Conservation (phyloP, 805 yeast species). For the Yarrowia porcina region DNA sequence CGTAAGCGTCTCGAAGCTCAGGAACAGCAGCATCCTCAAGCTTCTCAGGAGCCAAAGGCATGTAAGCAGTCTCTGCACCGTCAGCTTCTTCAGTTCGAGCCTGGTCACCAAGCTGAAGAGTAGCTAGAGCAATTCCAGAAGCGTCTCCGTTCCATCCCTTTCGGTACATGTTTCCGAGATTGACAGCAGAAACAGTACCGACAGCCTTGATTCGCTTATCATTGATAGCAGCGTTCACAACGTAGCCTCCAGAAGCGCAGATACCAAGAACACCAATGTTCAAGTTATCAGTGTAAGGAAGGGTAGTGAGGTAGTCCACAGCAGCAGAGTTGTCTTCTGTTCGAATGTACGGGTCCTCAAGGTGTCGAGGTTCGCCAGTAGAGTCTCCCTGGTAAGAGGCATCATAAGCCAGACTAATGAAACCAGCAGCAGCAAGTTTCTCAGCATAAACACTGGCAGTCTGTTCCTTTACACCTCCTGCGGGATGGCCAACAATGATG, state of each 20-base stretch:
- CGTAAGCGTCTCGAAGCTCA: conserved; percentile 26
- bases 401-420: conserved; percentile 27
- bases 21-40: not conserved
- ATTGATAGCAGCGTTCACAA: conserved; percentile 25
- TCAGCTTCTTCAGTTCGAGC: conserved; percentile 5
- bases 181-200: conserved; percentile 26
- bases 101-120: not conserved
- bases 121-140: not conserved
- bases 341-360: conserved; percentile 28
- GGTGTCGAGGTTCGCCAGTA: conserved; percentile 27
- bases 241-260: conserved; percentile 30
- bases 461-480: conserved; percentile 29
- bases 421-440: conserved; percentile 27
- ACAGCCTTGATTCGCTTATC: conserved; percentile 29
- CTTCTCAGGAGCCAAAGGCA: not conserved
- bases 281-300: conserved; percentile 17
- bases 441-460: conserved; percentile 28
- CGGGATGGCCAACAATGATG: conserved; percentile 28
- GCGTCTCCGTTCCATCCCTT: not conserved
- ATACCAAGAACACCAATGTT: conserved; percentile 29
- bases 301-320: conserved; percentile 27
- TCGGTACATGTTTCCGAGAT: conserved; percentile 27
- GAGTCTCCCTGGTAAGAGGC: conserved; percentile 29
- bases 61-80: not conserved
- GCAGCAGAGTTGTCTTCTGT: conserved; percentile 27